Evolutionary conservation across 495 filamentous ascomycete genomes (phyloP).

Genomic region (Pyrenula aspistea): DNA sequence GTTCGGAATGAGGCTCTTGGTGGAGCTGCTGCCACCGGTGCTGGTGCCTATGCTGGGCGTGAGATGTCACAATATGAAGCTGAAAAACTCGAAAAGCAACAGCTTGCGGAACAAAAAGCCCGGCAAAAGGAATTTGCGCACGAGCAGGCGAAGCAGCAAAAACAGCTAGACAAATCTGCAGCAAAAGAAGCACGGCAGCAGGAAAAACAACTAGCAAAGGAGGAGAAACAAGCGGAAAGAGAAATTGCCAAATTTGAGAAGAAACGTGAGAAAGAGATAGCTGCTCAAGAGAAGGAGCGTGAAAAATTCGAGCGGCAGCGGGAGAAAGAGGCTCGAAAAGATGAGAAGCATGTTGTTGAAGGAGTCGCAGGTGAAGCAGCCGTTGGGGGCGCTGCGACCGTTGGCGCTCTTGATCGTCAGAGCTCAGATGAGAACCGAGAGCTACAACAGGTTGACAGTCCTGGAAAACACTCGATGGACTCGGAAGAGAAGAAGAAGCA

Average conservation of each 20-base stretch:
- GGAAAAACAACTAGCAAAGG: constrained; percentile 12
- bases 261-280: not conserved
- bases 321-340: constrained; percentile 3
- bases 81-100: constrained; percentile 1
- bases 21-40: constrained; percentile 12
- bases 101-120: constrained; percentile 4
- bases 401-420: not conserved
- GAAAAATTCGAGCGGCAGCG: constrained; percentile 1
- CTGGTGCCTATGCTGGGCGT: constrained; percentile 6
- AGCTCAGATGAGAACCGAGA: not conserved
- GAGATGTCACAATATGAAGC: constrained; percentile 6
- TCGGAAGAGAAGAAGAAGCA: constrained; percentile 11
- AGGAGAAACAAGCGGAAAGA: constrained; percentile 3
- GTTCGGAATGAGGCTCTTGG: constrained; percentile 11
- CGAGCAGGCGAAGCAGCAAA: constrained; percentile 7
- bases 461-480: not conserved
- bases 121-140: constrained; percentile 9
- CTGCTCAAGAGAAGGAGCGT: constrained; percentile 5
- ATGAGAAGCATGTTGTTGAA: not conserved
- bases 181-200: constrained; percentile 15
- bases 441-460: not conserved
- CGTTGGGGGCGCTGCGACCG: not conserved
- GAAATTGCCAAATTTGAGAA: constrained; percentile 2
- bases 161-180: constrained; percentile 8
- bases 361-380: not conserved